Evolutionary conservation across 2,329 filamentous ascomycete genomes (phyloP).

Genomic region (Pestalotiopsis fici): DNA sequence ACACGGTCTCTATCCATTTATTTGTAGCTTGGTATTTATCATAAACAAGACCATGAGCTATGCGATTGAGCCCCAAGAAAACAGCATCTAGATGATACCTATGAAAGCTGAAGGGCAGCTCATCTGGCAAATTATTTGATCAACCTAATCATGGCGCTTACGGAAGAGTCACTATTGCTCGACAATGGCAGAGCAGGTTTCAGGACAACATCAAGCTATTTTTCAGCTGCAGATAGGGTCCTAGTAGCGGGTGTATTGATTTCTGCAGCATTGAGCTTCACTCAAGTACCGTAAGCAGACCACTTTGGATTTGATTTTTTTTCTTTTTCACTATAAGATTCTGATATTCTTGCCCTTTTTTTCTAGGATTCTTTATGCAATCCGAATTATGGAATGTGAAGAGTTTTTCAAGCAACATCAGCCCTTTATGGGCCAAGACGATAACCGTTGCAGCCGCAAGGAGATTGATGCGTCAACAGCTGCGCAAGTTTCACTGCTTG

Average conservation of each 20-base stretch:
- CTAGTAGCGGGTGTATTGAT: constrained; percentile 16
- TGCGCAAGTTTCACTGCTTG: constrained; percentile 62
- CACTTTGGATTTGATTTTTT: no score
- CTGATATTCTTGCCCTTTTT: background rate
- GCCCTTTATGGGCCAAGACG: constrained; percentile 44
- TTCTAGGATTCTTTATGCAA: constrained; percentile 64
- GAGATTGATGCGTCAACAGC: constrained; percentile 68
- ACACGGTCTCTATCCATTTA: no score
- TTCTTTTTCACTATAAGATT: background rate
- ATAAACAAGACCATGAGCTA: no score
- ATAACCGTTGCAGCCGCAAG: constrained; percentile 60
- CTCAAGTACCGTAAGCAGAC: constrained; percentile 22
- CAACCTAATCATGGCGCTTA: background rate
- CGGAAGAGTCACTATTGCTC: background rate
- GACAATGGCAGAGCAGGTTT: background rate
- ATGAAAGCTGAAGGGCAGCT: no score
- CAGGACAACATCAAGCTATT: background rate
- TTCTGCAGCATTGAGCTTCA: constrained; percentile 20
- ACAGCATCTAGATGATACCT: background rate
- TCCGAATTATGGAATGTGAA: constrained; percentile 72
- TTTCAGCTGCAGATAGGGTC: background rate
- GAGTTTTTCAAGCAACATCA: constrained; percentile 63
- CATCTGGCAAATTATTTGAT: background rate
- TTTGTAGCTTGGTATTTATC: no score
- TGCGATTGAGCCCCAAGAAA: no score